These are phyloP conservation scores for Aspergillus sparsus DNA, from an alignment of 495 filamentous ascomycete species.

Conservation along the genomic window DNA sequence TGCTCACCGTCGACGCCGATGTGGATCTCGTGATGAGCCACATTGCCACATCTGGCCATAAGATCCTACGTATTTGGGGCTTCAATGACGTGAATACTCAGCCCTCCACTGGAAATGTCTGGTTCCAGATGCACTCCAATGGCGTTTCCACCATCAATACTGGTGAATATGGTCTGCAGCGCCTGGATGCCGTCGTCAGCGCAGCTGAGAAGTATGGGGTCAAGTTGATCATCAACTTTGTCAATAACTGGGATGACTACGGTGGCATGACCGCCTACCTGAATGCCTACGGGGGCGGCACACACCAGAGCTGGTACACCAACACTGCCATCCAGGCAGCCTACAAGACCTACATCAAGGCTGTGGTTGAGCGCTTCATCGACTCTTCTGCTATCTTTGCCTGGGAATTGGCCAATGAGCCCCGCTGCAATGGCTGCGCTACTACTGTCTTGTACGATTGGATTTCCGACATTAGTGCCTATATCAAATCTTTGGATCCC, in stretches of 20 bases:
- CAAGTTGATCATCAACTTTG: conserved; percentile 61
- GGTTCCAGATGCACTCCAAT: conserved; percentile 59
- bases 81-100: conserved; percentile 63
- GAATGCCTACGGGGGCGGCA: conserved; percentile 47
- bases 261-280: conserved; percentile 67
- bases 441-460: conserved; percentile 61
- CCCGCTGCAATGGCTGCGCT: conserved; percentile 63
- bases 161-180: conserved; percentile 63
- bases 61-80: conserved; percentile 71
- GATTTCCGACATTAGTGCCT: conserved; percentile 59
- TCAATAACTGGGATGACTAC: conserved; percentile 64
- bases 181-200: conserved; percentile 65
- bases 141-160: conserved; percentile 65
- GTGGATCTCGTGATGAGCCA: conserved; percentile 59
- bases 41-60: conserved; percentile 55
- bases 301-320: conserved; percentile 53
- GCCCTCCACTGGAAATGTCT: conserved; percentile 53
- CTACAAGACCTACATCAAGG: conserved; percentile 64
- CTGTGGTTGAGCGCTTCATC: conserved; percentile 62
- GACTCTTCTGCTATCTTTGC: conserved; percentile 62
- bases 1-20: conserved; percentile 62
- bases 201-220: conserved; percentile 57
- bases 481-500: conserved; percentile 66
- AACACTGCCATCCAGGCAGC: conserved; percentile 54
- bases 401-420: conserved; percentile 75